phyloP scores from a whole-genome alignment of 2,329 filamentous ascomycete species.

The Fusarium transvaalense region DNA sequence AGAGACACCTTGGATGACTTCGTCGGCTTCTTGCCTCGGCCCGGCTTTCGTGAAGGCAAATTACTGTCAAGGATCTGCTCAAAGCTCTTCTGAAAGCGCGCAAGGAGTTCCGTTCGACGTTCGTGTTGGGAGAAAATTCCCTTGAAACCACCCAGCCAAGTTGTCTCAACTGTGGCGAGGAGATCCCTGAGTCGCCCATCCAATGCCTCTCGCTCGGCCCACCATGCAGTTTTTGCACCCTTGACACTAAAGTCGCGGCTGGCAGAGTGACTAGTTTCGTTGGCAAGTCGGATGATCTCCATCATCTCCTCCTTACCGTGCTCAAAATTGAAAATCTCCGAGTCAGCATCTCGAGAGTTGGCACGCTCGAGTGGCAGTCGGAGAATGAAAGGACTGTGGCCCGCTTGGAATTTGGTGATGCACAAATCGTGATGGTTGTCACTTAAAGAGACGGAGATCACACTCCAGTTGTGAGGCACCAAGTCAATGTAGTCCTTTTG shows the following conservation, averaged over 20 bases:
- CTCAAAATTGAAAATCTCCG: slow-evolving; percentile 84
- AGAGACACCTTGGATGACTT: slow-evolving; percentile 60
- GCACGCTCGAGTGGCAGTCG: slow-evolving; percentile 87
- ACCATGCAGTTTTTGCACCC: slow-evolving; percentile 86
- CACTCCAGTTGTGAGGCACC: slow-evolving; percentile 84
- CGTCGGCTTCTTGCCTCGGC: slow-evolving; percentile 66
- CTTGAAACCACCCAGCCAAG: slow-evolving; percentile 95
- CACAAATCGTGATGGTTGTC: slow-evolving; percentile 87
- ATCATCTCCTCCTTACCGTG: slow-evolving; percentile 83
- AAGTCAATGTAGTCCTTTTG: slow-evolving; percentile 87
- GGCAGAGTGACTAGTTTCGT: slow-evolving; percentile 81
- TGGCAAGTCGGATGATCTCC: slow-evolving; percentile 85
- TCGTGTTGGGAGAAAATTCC: slow-evolving; percentile 88
- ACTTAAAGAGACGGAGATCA: slow-evolving; percentile 86
- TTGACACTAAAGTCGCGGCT: slow-evolving; percentile 76
- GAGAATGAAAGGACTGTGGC: slow-evolving; percentile 84
- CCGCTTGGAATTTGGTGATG: slow-evolving; percentile 84
- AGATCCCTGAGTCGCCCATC: slow-evolving; percentile 83
- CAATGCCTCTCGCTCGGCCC: slow-evolving; percentile 84
- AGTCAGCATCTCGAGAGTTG: slow-evolving; percentile 81
- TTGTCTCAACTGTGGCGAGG: slow-evolving; percentile 86
- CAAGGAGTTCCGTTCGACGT: slow-evolving; percentile 72
- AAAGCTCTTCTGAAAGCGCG: slow-evolving; percentile 82
- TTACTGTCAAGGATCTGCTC: slow-evolving; percentile 84
- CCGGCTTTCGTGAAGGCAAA: slow-evolving; percentile 82